A percentile compares a stretch with the other conserved stretches of the same genome.
phyloP scores from a whole-genome alignment of 805 yeast genomes.

The Crinitomyces ghanaensis region DNA sequence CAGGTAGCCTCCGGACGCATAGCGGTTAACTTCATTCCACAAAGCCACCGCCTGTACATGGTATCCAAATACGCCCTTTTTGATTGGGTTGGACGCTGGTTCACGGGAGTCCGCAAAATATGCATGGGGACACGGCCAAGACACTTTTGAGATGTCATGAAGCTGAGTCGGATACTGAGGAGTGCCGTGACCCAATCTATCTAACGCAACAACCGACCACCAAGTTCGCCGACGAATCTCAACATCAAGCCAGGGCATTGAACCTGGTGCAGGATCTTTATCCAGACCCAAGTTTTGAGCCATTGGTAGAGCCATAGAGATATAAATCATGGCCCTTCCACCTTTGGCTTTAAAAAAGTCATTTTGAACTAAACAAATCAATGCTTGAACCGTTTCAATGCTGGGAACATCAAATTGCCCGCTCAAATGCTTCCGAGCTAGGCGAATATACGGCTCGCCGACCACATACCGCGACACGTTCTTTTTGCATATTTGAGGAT shows the following conservation, averaged over 20 bases:
- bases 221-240: slow-evolving; percentile 26
- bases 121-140: slow-evolving; percentile 21
- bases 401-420: slow-evolving; percentile 19
- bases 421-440: slow-evolving; percentile 13
- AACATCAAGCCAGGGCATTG: slow-evolving; percentile 25
- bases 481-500: slow-evolving; percentile 18
- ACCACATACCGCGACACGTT: slow-evolving; percentile 6
- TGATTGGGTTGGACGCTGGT: neutral
- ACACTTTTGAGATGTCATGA: slow-evolving; percentile 18
- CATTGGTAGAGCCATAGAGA: slow-evolving; percentile 27
- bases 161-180: slow-evolving; percentile 22
- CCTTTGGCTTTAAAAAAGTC: slow-evolving; percentile 26
- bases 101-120: slow-evolving; percentile 4
- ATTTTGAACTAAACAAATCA: slow-evolving; percentile 24
- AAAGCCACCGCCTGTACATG: slow-evolving; percentile 12
- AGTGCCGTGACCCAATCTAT: slow-evolving; percentile 25
- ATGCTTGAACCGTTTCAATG: slow-evolving; percentile 26
- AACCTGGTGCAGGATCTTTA: slow-evolving; percentile 14
- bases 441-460: slow-evolving; percentile 14
- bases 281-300: slow-evolving; percentile 24
- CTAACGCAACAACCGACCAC: slow-evolving; percentile 27
- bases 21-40: slow-evolving; percentile 17
- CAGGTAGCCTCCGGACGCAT: slow-evolving; percentile 10
- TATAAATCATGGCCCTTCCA: slow-evolving; percentile 27
- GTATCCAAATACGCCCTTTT: slow-evolving; percentile 9